Evolutionary conservation across 768 basidiomycete species (phyloP).

Genomic region (Tylopilus subfusipes): DNA sequence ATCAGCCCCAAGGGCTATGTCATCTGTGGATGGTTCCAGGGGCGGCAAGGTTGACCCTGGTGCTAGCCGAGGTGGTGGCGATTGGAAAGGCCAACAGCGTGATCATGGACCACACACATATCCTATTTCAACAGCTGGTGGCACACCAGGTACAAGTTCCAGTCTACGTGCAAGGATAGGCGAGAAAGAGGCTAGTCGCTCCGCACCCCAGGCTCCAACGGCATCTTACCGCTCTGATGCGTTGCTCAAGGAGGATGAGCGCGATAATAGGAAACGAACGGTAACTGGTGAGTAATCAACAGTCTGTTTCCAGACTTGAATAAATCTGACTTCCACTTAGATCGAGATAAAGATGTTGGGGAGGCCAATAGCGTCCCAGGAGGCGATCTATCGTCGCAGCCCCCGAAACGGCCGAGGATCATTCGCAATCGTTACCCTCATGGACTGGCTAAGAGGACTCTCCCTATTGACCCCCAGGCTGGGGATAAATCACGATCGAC

Average conservation of each 20-base stretch:
- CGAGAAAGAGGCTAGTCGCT: constrained; percentile 50
- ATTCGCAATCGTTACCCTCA: constrained; percentile 51
- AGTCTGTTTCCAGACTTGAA: background rate
- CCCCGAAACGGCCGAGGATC: constrained; percentile 60
- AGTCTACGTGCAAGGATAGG: constrained; percentile 58
- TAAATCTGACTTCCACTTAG: constrained; percentile 32
- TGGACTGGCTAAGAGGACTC: constrained; percentile 53
- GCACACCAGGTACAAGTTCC: constrained; percentile 23
- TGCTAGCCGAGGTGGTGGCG: constrained; percentile 41
- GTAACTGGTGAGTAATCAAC: constrained; percentile 50
- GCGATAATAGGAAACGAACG: constrained; percentile 66
- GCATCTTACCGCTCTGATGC: constrained; percentile 44
- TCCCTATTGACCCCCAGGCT: constrained; percentile 61
- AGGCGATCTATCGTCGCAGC: constrained; percentile 38
- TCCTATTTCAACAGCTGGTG: constrained; percentile 17
- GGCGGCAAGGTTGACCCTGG: constrained; percentile 38
- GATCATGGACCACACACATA: constrained; percentile 30
- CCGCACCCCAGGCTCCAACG: constrained; percentile 39
- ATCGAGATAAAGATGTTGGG: constrained; percentile 58
- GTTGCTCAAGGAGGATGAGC: constrained; percentile 56
- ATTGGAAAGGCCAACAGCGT: constrained; percentile 45
- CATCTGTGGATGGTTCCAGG: constrained; percentile 43
- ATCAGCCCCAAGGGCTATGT: constrained; percentile 72
- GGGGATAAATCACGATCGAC: constrained; percentile 51
- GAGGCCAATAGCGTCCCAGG: constrained; percentile 35